These are phyloP conservation scores for Zymoseptoria passerinii DNA, from an alignment of 2,329 filamentous ascomycete genomes.

Conservation along the genomic window DNA sequence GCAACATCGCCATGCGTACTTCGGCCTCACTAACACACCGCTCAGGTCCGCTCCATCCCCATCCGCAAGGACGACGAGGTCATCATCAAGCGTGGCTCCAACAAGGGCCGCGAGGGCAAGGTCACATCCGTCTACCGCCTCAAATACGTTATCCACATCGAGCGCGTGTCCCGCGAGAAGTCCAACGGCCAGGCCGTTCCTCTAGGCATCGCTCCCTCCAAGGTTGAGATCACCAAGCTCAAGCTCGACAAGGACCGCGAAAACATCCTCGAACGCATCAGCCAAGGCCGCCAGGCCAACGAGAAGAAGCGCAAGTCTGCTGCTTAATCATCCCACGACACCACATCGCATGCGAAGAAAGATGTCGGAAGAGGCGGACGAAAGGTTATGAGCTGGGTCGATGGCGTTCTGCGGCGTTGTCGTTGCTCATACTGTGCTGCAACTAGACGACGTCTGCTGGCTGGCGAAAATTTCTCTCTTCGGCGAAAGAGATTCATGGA, in stretches of 20 bases:
- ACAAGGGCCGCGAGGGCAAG: conserved; percentile 99
- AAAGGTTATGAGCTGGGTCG: background rate
- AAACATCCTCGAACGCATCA: conserved; percentile 78
- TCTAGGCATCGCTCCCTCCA: conserved; percentile 88
- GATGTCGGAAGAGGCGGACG: background rate
- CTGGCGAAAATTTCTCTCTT: background rate
- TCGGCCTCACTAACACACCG: conserved; percentile 12
- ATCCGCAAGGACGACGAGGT: conserved; percentile 86
- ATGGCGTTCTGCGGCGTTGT: background rate
- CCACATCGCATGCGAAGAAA: background rate
- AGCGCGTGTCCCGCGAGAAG: conserved; percentile 96
- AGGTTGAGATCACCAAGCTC: conserved; percentile 97
- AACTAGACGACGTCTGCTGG: background rate
- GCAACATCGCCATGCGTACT: conserved; percentile 1
- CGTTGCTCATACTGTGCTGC: background rate
- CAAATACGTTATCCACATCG: conserved; percentile 95
- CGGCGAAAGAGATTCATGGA: background rate
- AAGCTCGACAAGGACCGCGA: conserved; percentile 96
- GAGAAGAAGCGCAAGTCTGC: conserved; percentile 43
- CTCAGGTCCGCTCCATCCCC: conserved; percentile 87
- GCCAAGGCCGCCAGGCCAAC: conserved; percentile 63
- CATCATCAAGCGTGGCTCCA: conserved; percentile 78
- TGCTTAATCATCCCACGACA: conserved; percentile 8
- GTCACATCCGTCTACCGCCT: conserved; percentile 95
- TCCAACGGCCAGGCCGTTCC: conserved; percentile 92